A percentile compares a stretch with the other conserved stretches of the same genome.
Conservation (phyloP, 805 yeast species). For the Komagataella kurtzmanii region DNA sequence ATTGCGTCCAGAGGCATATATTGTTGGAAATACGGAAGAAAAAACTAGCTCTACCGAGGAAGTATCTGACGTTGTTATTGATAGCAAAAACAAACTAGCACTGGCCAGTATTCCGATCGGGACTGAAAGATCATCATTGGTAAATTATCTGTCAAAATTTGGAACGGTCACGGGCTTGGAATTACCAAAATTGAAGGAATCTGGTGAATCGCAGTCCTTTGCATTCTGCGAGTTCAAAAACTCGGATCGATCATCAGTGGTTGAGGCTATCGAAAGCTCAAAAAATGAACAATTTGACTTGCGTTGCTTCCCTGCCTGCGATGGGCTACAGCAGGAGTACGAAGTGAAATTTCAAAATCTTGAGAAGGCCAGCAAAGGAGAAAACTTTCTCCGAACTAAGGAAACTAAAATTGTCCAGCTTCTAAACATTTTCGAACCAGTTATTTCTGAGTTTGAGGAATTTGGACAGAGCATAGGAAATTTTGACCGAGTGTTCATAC, state of each 20-base stretch:
- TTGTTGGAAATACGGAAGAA: constrained; percentile 8
- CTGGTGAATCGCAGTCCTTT: constrained; percentile 34
- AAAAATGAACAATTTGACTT: constrained; percentile 7
- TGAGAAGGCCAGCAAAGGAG: background rate
- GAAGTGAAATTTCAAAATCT: constrained; percentile 21
- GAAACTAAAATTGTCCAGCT: constrained; percentile 43
- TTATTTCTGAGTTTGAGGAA: constrained; percentile 34
- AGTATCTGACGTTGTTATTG: constrained; percentile 14
- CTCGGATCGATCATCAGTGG: constrained; percentile 4
- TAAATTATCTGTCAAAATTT: constrained; percentile 24
- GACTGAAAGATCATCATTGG: constrained; percentile 27
- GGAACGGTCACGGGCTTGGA: constrained; percentile 26
- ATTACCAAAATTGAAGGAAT: constrained; percentile 32
- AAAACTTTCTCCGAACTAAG: constrained; percentile 4
- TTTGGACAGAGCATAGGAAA: constrained; percentile 39
- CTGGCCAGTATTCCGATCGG: constrained; percentile 29
- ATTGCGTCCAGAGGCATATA: constrained; percentile 33
- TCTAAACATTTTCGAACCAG: constrained; percentile 41
- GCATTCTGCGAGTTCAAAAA: constrained; percentile 36
- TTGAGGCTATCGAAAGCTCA: constrained; percentile 14
- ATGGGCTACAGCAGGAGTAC: constrained; percentile 10
- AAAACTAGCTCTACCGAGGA: constrained; percentile 6
- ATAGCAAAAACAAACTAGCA: constrained; percentile 31
- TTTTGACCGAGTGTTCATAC: constrained; percentile 42
- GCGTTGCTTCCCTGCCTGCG: constrained; percentile 23